Evolutionary conservation across 345 rosid species (phyloP), one percentile per base, ranked within the genome.

Genomic region (Combretum micranthum): DNA sequence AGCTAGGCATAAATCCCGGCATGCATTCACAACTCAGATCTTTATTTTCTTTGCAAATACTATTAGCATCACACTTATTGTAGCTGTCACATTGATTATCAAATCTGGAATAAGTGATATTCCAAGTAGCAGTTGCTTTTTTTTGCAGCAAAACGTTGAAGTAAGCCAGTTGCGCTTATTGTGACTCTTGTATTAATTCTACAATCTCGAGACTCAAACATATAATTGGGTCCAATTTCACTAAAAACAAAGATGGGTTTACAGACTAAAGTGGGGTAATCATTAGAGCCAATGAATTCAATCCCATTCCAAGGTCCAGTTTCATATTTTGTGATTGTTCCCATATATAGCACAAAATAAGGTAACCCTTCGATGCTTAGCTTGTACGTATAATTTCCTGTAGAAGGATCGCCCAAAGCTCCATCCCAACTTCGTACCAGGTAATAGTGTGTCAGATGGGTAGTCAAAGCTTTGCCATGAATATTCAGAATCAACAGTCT

Each of bases 291-390:
- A 37, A 56, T 62, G n/a, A 71, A 77, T 32, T 59, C 44, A 12
- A 25, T 14, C 15, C 80, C 85, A 18, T 74, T 72, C 82, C 78
- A 80, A 1, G 67, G 50, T 12, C 82, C 76, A 4, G 52, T 16
- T 0, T 76, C 23, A 12, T 53, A 64, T 7, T 0, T 52, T 9
- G 15, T 18, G 14, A 18, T 11, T 2, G 62, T 42, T 68, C 23
- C 73, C 65, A 68, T 15, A 57, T 15, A 10, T 14, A 77, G 21
- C 19, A 60, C 58, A 0, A 42, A 4, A 20, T 63, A 56, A 11
- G 67, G 61, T 55, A 52, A 47, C 5, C 64, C 73, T 2, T 20
- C 15, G 16, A 44, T 57, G 4, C 66, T 22, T 2, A 65, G 0
- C 26, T 65, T 44, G 25, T 32, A 71, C 18, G 68, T 56, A 32